Evolutionary conservation across 2,329 filamentous ascomycete species (phyloP).

Genomic region (Tolypocladium pustulatum): DNA sequence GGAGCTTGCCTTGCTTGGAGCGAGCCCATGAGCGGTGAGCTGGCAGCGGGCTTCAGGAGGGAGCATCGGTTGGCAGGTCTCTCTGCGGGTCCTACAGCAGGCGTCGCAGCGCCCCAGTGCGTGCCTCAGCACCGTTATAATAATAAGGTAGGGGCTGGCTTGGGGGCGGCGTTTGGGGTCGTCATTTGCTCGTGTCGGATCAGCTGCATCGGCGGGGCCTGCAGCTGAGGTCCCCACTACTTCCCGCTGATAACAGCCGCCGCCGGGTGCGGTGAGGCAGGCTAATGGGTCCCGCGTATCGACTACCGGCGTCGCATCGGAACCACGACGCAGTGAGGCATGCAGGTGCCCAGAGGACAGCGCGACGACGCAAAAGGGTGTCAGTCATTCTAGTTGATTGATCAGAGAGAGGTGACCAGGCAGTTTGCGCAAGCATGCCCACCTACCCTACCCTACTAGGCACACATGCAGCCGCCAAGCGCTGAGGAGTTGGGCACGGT

Average conservation of each 20-base stretch:
- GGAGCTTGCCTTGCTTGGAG: background rate
- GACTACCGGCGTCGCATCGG: background rate
- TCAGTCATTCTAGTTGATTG: no score
- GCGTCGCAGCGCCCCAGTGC: background rate
- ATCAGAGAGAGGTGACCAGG: no score
- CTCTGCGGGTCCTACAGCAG: background rate
- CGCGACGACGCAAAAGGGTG: background rate
- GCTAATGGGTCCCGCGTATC: background rate
- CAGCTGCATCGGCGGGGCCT: background rate
- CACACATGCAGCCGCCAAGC: no score
- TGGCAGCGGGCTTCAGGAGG: background rate
- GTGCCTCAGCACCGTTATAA: background rate
- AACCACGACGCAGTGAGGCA: background rate
- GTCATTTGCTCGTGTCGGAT: background rate
- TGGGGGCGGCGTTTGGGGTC: background rate
- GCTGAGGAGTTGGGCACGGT: no score
- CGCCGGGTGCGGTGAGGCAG: background rate
- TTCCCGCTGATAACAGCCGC: conserved; percentile 11
- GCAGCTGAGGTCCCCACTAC: conserved; percentile 8
- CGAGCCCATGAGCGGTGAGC: background rate
- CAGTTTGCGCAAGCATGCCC: no score
- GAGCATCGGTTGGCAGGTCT: background rate
- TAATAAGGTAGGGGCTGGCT: no score
- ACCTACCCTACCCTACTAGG: no score
- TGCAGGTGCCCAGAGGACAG: background rate